These are phyloP conservation scores for Termitomyces sp. DNA, from an alignment of 768 basidiomycete genomes.

Conservation along the genomic window DNA sequence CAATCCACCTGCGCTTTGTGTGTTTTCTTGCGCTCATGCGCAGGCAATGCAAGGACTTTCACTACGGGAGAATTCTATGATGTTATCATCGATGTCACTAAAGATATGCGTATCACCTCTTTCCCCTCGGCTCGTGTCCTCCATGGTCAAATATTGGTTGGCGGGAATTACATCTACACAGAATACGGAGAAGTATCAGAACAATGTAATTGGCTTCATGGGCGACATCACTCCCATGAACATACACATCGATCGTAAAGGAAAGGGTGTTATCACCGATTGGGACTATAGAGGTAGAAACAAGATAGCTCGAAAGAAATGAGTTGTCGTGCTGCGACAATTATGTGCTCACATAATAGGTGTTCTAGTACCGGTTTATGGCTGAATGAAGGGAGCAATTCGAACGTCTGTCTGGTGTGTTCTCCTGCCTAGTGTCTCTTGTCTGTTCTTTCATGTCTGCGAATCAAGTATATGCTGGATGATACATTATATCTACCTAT, in stretches of 20 bases:
- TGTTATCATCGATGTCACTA: not conserved
- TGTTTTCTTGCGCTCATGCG: not conserved
- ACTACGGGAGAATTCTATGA: not conserved
- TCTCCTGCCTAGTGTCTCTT: too few species aligned
- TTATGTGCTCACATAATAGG: too few species aligned
- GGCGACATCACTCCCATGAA: not conserved
- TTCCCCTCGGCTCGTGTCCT: too few species aligned
- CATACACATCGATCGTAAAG: not conserved
- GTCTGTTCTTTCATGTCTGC: too few species aligned
- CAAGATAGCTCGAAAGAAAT: not conserved
- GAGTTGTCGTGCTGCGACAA: too few species aligned
- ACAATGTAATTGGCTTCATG: not conserved
- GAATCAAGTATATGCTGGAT: too few species aligned
- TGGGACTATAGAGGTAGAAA: not conserved
- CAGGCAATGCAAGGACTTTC: not conserved
- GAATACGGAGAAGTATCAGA: not conserved
- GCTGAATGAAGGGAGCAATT: too few species aligned
- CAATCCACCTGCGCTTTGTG: not conserved
- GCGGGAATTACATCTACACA: not conserved
- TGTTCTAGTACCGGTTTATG: too few species aligned
- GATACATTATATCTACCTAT: not conserved
- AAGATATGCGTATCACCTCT: too few species aligned
- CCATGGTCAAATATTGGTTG: not conserved
- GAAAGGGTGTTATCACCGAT: slow-evolving; percentile 1
- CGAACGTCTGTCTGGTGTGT: too few species aligned